Evolutionary conservation across 257 asterid species (phyloP).

Genomic region (Galeopsis tetrahit): DNA sequence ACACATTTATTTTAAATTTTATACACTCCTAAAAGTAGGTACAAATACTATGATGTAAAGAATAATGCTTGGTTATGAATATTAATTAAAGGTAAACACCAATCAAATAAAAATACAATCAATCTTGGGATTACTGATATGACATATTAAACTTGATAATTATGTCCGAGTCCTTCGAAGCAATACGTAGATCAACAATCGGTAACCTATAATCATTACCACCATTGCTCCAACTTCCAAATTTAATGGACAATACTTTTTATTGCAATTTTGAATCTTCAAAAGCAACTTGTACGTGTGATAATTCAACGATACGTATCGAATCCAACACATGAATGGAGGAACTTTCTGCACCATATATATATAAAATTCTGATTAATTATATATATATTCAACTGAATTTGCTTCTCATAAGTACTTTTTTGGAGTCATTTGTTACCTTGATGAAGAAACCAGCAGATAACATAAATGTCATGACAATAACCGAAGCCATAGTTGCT

Average conservation of each 20-base stretch:
- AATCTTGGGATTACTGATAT: not conserved
- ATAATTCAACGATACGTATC: constrained; percentile 48
- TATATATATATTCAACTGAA: no score
- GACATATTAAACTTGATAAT: not conserved
- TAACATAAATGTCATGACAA: constrained; percentile 51
- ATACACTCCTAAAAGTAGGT: no score
- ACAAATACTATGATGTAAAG: no score
- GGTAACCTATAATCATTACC: constrained; percentile 46
- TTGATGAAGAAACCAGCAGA: constrained; percentile 49
- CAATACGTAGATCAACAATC: constrained; percentile 43
- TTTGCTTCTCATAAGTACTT: no score
- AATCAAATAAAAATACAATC: no score
- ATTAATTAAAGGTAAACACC: no score
- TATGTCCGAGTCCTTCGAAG: constrained; percentile 34
- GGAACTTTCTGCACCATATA: constrained; percentile 46
- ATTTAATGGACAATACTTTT: no score
- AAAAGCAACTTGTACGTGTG: constrained; percentile 50
- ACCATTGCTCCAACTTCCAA: constrained; percentile 52
- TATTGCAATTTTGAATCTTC: constrained; percentile 38
- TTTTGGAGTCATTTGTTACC: constrained; percentile 24
- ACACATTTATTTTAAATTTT: no score
- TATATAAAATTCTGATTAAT: no score
- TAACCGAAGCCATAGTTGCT: constrained; percentile 53
- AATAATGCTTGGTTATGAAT: no score
- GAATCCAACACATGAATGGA: constrained; percentile 44